Evolutionary conservation across 148 eudicot species (phyloP).

Genomic region (Hydrangea macrophylla): DNA sequence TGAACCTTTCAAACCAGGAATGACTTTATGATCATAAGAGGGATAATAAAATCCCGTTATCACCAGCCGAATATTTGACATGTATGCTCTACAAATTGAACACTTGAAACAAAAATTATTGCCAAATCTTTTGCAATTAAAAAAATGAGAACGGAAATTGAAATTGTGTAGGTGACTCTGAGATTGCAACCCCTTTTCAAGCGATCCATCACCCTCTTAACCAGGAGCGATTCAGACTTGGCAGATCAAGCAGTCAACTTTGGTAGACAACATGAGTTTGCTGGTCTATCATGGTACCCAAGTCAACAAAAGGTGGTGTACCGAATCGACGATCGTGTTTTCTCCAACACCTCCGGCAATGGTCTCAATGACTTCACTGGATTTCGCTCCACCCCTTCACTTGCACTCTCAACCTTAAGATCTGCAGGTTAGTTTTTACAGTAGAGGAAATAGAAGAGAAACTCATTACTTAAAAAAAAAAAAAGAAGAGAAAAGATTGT

Average conservation of each 20-base stretch:
- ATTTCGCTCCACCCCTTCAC: conserved; percentile 45
- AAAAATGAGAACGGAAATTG: not conserved
- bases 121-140: no score
- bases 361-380: conserved; percentile 44
- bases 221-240: conserved; percentile 38
- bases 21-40: no score
- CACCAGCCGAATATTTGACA: no score
- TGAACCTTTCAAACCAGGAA: no score
- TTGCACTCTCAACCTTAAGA: conserved; percentile 31
- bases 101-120: no score
- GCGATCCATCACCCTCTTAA: conserved; percentile 40
- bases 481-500: no score
- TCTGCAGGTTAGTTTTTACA: conserved; percentile 28
- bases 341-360: conserved; percentile 35
- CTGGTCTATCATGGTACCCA: conserved; percentile 67
- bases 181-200: conserved; percentile 61
- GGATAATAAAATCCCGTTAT: no score
- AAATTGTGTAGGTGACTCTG: conserved; percentile 47
- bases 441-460: no score
- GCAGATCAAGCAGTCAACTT: conserved; percentile 41
- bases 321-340: conserved; percentile 58
- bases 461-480: no score
- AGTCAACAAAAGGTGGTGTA: conserved; percentile 48
- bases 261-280: conserved; percentile 63
- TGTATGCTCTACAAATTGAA: no score